Conservation (phyloP, 2,329 filamentous ascomycete species). For the Coniochaeta pulveracea region DNA sequence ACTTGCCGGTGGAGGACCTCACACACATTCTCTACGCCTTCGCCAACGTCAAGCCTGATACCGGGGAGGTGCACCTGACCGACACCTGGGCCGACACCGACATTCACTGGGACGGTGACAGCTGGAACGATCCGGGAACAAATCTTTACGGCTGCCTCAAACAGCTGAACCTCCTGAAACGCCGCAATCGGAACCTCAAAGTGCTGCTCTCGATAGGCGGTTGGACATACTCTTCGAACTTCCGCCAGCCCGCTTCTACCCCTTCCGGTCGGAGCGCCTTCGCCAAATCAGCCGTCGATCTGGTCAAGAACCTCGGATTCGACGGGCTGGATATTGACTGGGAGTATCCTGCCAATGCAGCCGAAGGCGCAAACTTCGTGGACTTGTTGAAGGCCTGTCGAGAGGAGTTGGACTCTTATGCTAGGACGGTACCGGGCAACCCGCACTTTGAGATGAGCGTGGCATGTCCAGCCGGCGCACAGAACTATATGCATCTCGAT, state of each 20-base stretch:
- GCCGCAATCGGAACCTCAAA: conserved; percentile 71
- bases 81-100: conserved; percentile 58
- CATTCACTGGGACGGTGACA: conserved; percentile 60
- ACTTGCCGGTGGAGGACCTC: conserved; percentile 68
- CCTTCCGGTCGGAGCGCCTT: conserved; percentile 58
- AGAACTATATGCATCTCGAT: conserved; percentile 52
- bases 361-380: conserved; percentile 47
- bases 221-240: conserved; percentile 85
- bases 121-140: conserved; percentile 59
- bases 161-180: conserved; percentile 78
- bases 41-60: conserved; percentile 70
- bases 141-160: conserved; percentile 87
- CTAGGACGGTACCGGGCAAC: conserved; percentile 25
- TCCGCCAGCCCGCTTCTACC: conserved; percentile 63
- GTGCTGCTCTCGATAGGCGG: conserved; percentile 79
- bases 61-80: conserved; percentile 63
- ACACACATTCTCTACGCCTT: conserved; percentile 90
- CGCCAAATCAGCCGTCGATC: conserved; percentile 58
- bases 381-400: conserved; percentile 46
- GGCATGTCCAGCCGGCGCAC: conserved; percentile 49
- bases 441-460: conserved; percentile 55
- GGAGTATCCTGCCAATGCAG: conserved; percentile 48
- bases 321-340: conserved; percentile 60
- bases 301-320: conserved; percentile 74
- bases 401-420: conserved; percentile 46